Conservation (phyloP, 2,329 filamentous ascomycete species). For the Aspergillus sp. region DNA sequence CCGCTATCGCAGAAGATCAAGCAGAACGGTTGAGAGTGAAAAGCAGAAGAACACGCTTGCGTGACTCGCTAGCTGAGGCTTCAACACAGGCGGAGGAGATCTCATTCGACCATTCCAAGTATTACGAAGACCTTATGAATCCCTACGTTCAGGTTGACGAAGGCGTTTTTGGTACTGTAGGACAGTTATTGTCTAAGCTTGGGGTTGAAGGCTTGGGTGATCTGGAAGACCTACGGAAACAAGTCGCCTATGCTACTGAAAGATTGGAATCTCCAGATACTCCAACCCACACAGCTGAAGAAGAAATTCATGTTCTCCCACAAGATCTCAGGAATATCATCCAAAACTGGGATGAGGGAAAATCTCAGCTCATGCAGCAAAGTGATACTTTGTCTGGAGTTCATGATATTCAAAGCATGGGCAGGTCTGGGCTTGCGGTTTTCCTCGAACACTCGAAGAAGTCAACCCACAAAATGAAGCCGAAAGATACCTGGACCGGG, state of each 20-base stretch:
- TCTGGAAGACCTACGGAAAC: conserved; percentile 44
- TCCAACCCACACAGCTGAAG: conserved; percentile 20
- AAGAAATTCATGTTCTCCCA: conserved; percentile 36
- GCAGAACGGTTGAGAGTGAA: conserved; percentile 61
- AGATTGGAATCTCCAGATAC: conserved; percentile 26
- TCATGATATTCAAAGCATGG: conserved; percentile 53
- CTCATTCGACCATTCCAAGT: conserved; percentile 57
- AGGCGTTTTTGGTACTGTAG: conserved; percentile 59
- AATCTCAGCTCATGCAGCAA: conserved; percentile 49
- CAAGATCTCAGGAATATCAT: conserved; percentile 51
- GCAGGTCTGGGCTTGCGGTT: conserved; percentile 55
- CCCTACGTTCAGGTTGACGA: conserved; percentile 60
- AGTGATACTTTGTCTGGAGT: conserved; percentile 55
- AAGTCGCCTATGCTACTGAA: conserved; percentile 25
- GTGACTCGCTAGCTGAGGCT: conserved; percentile 59
- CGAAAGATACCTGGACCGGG: conserved; percentile 45
- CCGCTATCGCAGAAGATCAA: conserved; percentile 62
- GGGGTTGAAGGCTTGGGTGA: conserved; percentile 52
- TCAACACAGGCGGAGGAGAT: conserved; percentile 51
- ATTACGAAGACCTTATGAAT: conserved; percentile 60
- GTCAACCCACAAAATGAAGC: conserved; percentile 43
- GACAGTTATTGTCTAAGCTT: conserved; percentile 57
- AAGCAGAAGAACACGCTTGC: conserved; percentile 64
- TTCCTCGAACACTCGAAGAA: conserved; percentile 62
- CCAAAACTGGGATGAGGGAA: conserved; percentile 51